Conservation (phyloP, 2,329 filamentous ascomycete species). For the Fusarium continuum region DNA sequence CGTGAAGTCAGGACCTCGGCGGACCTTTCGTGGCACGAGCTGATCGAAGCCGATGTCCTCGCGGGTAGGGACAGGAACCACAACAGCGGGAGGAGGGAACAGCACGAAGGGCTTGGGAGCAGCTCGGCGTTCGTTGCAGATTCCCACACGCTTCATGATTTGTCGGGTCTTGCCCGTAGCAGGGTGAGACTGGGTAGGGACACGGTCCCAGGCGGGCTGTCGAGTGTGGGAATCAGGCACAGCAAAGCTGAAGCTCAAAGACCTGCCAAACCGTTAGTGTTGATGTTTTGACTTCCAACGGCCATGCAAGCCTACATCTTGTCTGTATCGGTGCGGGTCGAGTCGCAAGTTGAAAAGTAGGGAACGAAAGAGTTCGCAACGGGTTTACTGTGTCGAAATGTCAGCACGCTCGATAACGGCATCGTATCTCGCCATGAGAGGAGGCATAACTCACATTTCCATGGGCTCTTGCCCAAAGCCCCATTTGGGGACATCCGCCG, state of each 20-base stretch:
- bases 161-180: constrained; percentile 37
- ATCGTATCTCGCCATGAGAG: rapidly evolving
- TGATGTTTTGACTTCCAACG: neutral
- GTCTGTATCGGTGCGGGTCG: constrained; percentile 6
- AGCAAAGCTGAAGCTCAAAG: constrained; percentile 35
- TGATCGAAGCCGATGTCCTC: constrained; percentile 19
- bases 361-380: constrained; percentile 39
- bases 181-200: constrained; percentile 41
- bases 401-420: constrained; percentile 19
- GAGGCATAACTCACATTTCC: constrained; percentile 30
- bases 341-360: constrained; percentile 39
- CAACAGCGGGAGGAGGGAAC: neutral
- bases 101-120: neutral
- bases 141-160: constrained; percentile 49
- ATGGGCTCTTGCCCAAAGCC: constrained; percentile 34
- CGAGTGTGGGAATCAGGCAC: constrained; percentile 32
- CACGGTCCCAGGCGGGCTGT: constrained; percentile 46
- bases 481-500: constrained; percentile 36
- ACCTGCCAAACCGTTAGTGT: constrained; percentile 33
- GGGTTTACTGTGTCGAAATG: constrained; percentile 31
- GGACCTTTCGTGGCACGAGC: constrained; percentile 16
- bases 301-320: constrained; percentile 29
- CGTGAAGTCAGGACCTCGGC: constrained; percentile 2
- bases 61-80: neutral
- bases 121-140: constrained; percentile 5